Percentiles rank a stretch among this genome's conserved stretches.
These are phyloP conservation scores for Leishmania amazonensis DNA, from an alignment of 208 protist genomes.

Conservation along the genomic window DNA sequence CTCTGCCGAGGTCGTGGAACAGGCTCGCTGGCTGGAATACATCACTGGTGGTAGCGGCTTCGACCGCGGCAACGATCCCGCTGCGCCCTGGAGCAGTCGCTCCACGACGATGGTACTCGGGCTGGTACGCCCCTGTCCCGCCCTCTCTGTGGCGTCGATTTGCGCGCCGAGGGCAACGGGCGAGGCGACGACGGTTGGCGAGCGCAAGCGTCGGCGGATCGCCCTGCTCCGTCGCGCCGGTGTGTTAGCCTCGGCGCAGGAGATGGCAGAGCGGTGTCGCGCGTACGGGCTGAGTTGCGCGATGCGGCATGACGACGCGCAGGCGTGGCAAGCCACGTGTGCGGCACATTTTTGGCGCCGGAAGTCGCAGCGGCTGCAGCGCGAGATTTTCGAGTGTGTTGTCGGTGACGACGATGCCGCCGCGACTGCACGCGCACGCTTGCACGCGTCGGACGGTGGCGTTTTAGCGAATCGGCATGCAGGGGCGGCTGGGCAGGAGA, in stretches of 20 bases:
- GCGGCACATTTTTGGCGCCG: background rate
- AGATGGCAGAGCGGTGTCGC: slow-evolving; percentile 1
- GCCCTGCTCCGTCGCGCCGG: slow-evolving; percentile 18
- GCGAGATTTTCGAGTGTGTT: background rate
- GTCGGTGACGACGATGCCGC: background rate
- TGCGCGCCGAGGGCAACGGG: background rate
- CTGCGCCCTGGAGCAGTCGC: background rate
- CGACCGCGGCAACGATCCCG: background rate
- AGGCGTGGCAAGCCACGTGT: background rate
- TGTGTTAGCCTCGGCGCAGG: slow-evolving; percentile 6
- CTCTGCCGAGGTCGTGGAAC: background rate
- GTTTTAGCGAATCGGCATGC: background rate
- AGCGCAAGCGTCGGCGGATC: background rate
- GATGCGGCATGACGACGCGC: background rate
- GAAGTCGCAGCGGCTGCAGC: background rate
- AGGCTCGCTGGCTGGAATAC: background rate
- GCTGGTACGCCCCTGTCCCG: slow-evolving; percentile 7
- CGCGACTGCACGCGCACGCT: background rate
- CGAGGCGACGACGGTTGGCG: background rate
- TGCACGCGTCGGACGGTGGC: background rate
- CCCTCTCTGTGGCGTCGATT: background rate
- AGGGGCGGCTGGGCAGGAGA: background rate
- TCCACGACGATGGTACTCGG: background rate
- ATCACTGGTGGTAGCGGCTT: background rate
- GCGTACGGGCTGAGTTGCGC: background rate